These are phyloP conservation scores for Inga laurina DNA, from an alignment of 306 rosid genomes.

Conservation along the genomic window DNA sequence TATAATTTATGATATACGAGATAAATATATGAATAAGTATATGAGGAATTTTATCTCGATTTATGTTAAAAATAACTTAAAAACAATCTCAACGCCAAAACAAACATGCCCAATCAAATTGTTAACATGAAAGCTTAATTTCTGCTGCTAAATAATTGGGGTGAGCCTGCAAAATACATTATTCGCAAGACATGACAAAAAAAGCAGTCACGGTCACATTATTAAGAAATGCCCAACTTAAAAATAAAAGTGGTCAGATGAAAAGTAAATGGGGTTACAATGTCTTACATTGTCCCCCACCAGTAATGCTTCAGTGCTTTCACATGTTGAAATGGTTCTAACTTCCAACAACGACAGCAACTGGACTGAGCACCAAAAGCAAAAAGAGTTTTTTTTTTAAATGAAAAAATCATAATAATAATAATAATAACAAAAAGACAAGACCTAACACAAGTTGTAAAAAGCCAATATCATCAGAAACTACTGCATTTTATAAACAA, in stretches of 20 bases:
- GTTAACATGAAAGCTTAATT: not conserved
- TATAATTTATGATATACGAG: no score
- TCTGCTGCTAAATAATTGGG: not conserved
- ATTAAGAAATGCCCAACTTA: not conserved
- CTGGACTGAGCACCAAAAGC: not conserved
- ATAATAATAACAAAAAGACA: not conserved
- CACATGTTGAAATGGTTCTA: not conserved
- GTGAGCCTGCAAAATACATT: not conserved
- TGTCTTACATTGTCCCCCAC: constrained; percentile 31
- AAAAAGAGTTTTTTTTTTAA: not conserved
- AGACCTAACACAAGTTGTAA: constrained; percentile 24
- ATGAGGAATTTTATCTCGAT: no score
- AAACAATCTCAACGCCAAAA: no score
- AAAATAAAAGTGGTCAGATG: not conserved
- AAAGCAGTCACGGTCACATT: not conserved
- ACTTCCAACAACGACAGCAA: constrained; percentile 2
- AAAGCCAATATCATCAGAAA: not conserved
- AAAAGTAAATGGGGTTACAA: constrained; percentile 3
- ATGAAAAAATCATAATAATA: not conserved
- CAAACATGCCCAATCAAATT: not conserved
- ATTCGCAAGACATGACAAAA: not conserved
- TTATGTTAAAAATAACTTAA: no score
- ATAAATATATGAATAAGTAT: no score
- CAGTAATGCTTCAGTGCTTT: not conserved
- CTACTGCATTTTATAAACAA: constrained; percentile 45